These are phyloP conservation scores for Blastomyces gilchristii DNA, from an alignment of 2,329 filamentous ascomycete genomes.

Conservation along the genomic window DNA sequence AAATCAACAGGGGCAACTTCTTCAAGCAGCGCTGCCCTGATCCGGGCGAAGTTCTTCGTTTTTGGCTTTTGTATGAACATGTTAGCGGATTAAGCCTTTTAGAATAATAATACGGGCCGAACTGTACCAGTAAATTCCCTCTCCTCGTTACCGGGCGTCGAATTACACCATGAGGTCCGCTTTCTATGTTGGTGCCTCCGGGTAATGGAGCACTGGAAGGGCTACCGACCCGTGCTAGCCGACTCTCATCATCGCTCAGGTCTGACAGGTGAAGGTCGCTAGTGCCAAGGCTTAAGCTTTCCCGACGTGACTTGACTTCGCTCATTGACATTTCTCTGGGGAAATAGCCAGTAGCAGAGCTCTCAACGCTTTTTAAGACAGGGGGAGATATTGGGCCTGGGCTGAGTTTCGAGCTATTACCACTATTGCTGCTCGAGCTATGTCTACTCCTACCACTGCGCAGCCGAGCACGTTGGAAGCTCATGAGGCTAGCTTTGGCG, in stretches of 20 bases:
- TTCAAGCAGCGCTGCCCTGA: slow-evolving; percentile 79
- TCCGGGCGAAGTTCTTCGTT: slow-evolving; percentile 88
- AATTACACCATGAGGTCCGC: slow-evolving; percentile 64
- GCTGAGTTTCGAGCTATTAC: slow-evolving; percentile 56
- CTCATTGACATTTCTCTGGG: slow-evolving; percentile 40
- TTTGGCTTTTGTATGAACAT: slow-evolving; percentile 58
- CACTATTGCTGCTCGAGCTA: slow-evolving; percentile 61
- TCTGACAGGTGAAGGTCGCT: slow-evolving; percentile 75
- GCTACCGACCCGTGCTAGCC: slow-evolving; percentile 25
- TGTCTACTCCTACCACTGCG: slow-evolving; percentile 52
- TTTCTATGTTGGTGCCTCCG: slow-evolving; percentile 30
- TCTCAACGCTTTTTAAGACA: slow-evolving; percentile 46
- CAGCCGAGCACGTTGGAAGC: slow-evolving; percentile 57
- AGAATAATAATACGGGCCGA: neutral
- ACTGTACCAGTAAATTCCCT: slow-evolving; percentile 72
- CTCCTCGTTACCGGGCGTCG: slow-evolving; percentile 73
- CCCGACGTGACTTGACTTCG: slow-evolving; percentile 53
- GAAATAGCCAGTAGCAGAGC: slow-evolving; percentile 45
- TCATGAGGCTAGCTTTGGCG: slow-evolving; percentile 65
- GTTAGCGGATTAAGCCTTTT: neutral
- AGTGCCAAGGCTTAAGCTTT: slow-evolving; percentile 83
- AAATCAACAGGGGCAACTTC: slow-evolving; percentile 80
- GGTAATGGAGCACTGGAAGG: slow-evolving; percentile 20
- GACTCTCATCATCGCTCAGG: slow-evolving; percentile 63
- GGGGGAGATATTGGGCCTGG: slow-evolving; percentile 71